Base-by-base conservation (phyloP, 129 eudicot genomes). In the Solidago caesia region DNA sequence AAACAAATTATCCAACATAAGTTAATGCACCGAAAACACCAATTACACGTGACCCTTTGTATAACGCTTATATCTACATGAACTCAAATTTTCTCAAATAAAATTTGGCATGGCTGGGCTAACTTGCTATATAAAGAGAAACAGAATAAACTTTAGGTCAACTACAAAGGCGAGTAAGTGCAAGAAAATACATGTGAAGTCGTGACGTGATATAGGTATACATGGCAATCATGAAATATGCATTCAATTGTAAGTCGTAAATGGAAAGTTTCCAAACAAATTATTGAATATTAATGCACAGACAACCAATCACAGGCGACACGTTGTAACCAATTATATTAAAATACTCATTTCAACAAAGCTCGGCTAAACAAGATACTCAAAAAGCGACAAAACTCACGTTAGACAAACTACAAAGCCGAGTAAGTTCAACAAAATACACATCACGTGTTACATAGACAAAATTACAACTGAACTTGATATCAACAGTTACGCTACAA, bases 401-500 rank as follows among this genome's bases (percentile, higher is more conserved):
- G 47, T 49, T 60, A 42, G 29, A 68, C 15, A 6, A 21, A 45
- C 68, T 59, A 27, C 58, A 68, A 77, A 39, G 45, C 68, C 26
- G 4, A 26, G 68, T 11, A 77, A 3, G 44, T 60, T 49, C 44
- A 69, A 69, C 52, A 68, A 48, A 49, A 69, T 59, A 46, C 66
- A 47, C 25, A 9, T 44, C 26, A 66, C 29, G 41, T 26, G 45
- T 14, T 44, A 66, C 55, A 29, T 44, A 26, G 21, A 67, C 29
- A 25, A 43, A 53, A 66, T 15, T 39, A 21, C 16, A 64, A 27
- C 13, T 11, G 64, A 39, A 11, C 55, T 39, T 39, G 53, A 55
- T 64, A 75, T 75, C 15, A 56, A 62, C 15, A 7, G 5, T 44
- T 25, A 62, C 33, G 78, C 61, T 67, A 67, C 79, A 75, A 51